Base-by-base conservation (phyloP, 1,139 yeast genomes). In the Meyerozyma elateridarum region DNA sequence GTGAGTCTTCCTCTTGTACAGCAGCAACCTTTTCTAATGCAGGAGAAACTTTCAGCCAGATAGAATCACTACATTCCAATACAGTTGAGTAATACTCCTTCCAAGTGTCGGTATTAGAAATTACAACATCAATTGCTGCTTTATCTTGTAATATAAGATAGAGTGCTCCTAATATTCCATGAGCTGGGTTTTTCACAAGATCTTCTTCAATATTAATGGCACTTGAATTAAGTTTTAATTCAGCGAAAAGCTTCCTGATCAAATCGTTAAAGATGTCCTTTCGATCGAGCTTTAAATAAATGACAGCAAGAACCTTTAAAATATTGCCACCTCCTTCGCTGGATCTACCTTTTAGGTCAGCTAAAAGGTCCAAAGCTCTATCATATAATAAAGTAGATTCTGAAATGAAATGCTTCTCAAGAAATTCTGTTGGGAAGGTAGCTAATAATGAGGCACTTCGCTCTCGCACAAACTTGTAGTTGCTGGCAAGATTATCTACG, bases 251-350 rank as follows among this genome's bases (percentile, higher is more conserved):
- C 0, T 40, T 30, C 1, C 54, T 44, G 6, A 77, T 39, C 15
- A 69, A 54, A 2, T 43, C 46, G n/a, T 38, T 14, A 1, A 45
- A 38, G 11, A 37, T 33, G 9, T 49, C 40, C 5, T 49, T 38
- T 3, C 45, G 44, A 9, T 45, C 39, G 32, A 35, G 30, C 8
- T 41, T 38, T 4, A 42, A 37, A 21, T 47, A 47, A n/a, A 50
- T 48, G 30, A 45, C 51, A 45, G 56, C 68, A 30, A 73, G 40
- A 39, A 81, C 68, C 42, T 73, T 75, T 25, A 81, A 58, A 9
- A 80, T 59, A 27, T 79, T 70, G 0, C 95, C 89, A 7, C 93
- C 96, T 16, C 89, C 81, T 40, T 89, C 96, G 32, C 88, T 82
- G 38, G 70, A 76, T 36, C 88, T 72, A 15, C 89, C 93, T 30